phyloP scores from a whole-genome alignment of 768 basidiomycete genomes.

The Suillus ampliporus region DNA sequence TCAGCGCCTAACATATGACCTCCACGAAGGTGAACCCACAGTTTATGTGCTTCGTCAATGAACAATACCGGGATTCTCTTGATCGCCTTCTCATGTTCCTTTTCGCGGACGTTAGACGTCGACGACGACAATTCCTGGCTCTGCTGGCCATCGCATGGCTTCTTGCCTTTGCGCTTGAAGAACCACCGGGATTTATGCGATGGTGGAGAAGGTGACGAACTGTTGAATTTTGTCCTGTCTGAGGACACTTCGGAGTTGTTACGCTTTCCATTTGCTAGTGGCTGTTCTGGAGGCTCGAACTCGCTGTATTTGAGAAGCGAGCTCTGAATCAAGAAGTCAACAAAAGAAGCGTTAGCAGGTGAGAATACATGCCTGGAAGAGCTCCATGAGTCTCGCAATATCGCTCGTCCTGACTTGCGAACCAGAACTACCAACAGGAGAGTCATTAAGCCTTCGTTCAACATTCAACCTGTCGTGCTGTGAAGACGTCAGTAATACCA shows the following conservation, averaged over 20 bases:
- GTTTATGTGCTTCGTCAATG: slow-evolving; percentile 85
- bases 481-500: slow-evolving; percentile 12
- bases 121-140: slow-evolving; percentile 40
- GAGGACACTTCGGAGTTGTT: slow-evolving; percentile 41
- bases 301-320: slow-evolving; percentile 76
- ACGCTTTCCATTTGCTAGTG: slow-evolving; percentile 3
- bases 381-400: slow-evolving; percentile 81
- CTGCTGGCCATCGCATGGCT: slow-evolving; percentile 31
- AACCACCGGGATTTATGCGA: slow-evolving; percentile 35
- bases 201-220: slow-evolving; percentile 30
- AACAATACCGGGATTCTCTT: slow-evolving; percentile 85
- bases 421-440: slow-evolving; percentile 45
- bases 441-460: slow-evolving; percentile 62
- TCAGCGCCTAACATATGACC: slow-evolving; percentile 6
- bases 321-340: slow-evolving; percentile 45
- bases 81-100: slow-evolving; percentile 40
- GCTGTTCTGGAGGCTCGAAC: slow-evolving; percentile 52
- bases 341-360: slow-evolving; percentile 3
- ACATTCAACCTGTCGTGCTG: slow-evolving; percentile 81
- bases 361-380: slow-evolving; percentile 63
- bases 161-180: slow-evolving; percentile 32
- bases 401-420: slow-evolving; percentile 75
- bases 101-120: slow-evolving; percentile 22
- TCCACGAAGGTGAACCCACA: slow-evolving; percentile 48
- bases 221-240: slow-evolving; percentile 49